Evolutionary conservation across 192 early-diverging fungal species (phyloP).

Genomic region (Linnemannia hyalina): DNA sequence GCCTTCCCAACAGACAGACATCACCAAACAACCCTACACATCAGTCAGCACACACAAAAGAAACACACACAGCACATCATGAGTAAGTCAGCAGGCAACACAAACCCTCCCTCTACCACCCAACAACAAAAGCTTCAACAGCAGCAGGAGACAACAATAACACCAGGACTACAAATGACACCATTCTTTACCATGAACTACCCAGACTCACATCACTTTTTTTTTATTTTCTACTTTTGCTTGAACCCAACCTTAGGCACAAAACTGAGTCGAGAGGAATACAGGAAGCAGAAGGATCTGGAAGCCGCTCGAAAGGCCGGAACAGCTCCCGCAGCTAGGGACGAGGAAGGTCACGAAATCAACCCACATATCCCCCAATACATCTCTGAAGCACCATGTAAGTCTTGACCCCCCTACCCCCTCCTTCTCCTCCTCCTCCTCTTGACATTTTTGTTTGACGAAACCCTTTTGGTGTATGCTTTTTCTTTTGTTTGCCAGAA

Average conservation of each 20-base stretch:
- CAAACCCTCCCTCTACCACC: neutral
- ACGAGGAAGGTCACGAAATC: conserved; percentile 93
- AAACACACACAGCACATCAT: conserved; percentile 11
- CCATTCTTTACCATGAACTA: too few species aligned
- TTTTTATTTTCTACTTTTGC: neutral
- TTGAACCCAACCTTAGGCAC: conserved; percentile 20
- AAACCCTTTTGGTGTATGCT: neutral
- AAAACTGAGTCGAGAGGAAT: conserved; percentile 95
- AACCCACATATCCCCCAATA: conserved; percentile 99
- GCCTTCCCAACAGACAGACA: neutral
- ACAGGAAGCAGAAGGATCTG: conserved; percentile 92
- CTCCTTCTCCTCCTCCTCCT: too few species aligned
- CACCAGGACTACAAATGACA: neutral
- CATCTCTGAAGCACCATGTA: conserved; percentile 95
- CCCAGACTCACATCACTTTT: neutral
- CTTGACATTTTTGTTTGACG: neutral
- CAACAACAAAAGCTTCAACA: neutral
- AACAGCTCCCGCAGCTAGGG: conserved; percentile 86
- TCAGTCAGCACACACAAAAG: neutral
- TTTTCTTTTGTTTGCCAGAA: too few species aligned
- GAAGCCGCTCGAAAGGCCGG: conserved; percentile 97
- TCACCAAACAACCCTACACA: neutral
- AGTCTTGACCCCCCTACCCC: neutral
- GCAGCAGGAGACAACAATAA: neutral
- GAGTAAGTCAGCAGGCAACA: conserved; percentile 20